Evolutionary conservation across 257 asterid genomes (phyloP).

Genomic region (Solanum raphanifolium): DNA sequence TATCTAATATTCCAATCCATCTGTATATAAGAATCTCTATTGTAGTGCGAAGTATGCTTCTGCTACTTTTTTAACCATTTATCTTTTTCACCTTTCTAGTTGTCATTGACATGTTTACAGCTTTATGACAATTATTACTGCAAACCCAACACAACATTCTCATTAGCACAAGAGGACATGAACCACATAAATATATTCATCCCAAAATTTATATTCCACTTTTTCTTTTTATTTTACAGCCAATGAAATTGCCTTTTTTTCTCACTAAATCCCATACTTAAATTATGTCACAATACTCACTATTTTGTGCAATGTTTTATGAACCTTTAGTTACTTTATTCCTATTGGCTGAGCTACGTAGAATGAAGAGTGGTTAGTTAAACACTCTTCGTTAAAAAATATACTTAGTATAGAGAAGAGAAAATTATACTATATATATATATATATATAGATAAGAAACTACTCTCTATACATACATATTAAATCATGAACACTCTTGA

Average conservation of each 20-base stretch:
- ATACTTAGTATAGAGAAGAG: neutral
- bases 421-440: neutral
- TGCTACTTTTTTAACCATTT: neutral
- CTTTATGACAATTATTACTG: slow-evolving; percentile 17
- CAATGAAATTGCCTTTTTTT: neutral
- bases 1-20: neutral
- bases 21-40: slow-evolving; percentile 1
- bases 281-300: neutral
- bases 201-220: neutral
- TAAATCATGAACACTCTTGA: neutral
- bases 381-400: neutral
- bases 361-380: too few species aligned
- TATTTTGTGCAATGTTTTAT: neutral
- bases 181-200: slow-evolving; percentile 33
- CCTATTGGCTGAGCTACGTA: neutral
- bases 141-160: slow-evolving; percentile 19
- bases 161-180: slow-evolving; percentile 12
- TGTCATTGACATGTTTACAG: slow-evolving; percentile 29
- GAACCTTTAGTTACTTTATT: slow-evolving; percentile 17
- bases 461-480: neutral
- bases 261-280: neutral
- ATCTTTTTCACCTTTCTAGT: slow-evolving; percentile 7
- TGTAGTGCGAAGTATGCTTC: slow-evolving; percentile 8
- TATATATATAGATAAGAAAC: neutral
- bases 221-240: neutral